Base-by-base conservation (phyloP, 2,329 filamentous ascomycete species). In the Curvularia sp. region DNA sequence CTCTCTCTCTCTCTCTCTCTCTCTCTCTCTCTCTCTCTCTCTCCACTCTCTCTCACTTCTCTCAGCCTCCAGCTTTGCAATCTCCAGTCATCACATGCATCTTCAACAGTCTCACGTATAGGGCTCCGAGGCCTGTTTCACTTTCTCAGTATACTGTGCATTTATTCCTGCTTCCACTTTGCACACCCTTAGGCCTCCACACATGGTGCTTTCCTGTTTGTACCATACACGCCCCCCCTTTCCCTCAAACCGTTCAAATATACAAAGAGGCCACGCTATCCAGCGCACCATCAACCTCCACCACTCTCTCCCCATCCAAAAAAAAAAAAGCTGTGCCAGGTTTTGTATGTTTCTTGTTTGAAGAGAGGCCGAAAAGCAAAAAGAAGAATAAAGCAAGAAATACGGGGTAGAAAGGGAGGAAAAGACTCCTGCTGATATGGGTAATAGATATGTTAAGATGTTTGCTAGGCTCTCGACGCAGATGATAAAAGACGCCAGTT, bases 401-500 rank as follows among this genome's bases (percentile, higher is more conserved):
- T 4, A 43, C n/a, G 47, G n/a, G 12, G 15, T 12, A 36, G 41
- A 38, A 21, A 21, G 3, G 2, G 46, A 36, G 32, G 30, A 25
- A 23, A 28, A 53, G 47, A 49, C 55, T 55, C 55, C 34, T 39
- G 51, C 32, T 39, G 27, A 23, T 53, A 38, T 27, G 30, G 45
- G 39, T 48, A 57, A 47, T 53, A 46, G 46, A 49, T 49, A 46
- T 49, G 55, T 45, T 45, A n/a, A 45, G 23, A 45, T 41, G 45
- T 55, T 67, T 67, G 61, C 61, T 64, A 71, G 67, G 67, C 73
- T 75, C 74, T 77, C 74, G 65, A 77, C 74, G 73, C 74, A 66
- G 67, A 59, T 54, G 23, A 53, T 34, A 39, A 59, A 27, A 57
- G 57, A 61, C 57, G 56, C 53, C 57, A 50, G 51, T 42, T 51